A percentile compares a stretch with the other conserved stretches of the same genome.
Evolutionary conservation across 2,329 filamentous ascomycete genomes (phyloP).

Genomic region (Pleomassaria siparia): DNA sequence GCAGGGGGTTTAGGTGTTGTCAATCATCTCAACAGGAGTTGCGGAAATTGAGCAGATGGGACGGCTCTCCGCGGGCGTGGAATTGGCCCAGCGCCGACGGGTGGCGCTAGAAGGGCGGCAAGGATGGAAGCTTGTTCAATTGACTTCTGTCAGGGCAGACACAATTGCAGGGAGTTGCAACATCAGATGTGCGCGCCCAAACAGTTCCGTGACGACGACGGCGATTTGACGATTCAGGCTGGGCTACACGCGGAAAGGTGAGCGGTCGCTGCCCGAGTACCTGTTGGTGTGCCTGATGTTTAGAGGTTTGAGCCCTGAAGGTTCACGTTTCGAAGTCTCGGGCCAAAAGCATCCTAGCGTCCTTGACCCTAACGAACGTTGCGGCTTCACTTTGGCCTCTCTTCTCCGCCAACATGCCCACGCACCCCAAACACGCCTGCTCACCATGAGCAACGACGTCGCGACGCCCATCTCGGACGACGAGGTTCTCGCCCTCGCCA

Average conservation of each 20-base stretch:
- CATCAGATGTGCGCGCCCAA: not conserved
- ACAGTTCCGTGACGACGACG: not conserved
- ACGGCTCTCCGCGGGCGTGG: not conserved
- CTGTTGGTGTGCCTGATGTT: not conserved
- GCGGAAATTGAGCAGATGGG: not conserved
- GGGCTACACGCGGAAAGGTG: not conserved
- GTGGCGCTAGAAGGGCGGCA: not conserved
- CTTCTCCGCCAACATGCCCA: conserved; percentile 10
- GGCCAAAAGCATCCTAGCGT: not conserved
- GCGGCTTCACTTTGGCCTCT: not conserved
- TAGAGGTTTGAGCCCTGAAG: not conserved
- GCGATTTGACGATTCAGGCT: conserved; percentile 3
- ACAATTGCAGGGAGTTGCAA: too few relatives aligned
- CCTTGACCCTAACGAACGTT: not conserved
- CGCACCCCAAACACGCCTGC: conserved; percentile 5
- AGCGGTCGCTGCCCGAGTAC: not conserved
- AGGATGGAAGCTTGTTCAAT: not conserved
- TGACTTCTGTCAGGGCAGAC: too few relatives aligned
- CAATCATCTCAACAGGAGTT: not conserved
- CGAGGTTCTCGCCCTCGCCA: conserved; percentile 67
- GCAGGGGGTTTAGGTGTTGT: too few relatives aligned
- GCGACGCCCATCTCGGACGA: conserved; percentile 56
- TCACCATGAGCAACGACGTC: conserved; percentile 43
- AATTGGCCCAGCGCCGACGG: not conserved
- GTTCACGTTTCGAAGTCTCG: too few relatives aligned